Percentiles rank a stretch among this genome's conserved stretches.
Conservation (phyloP, 768 basidiomycete genomes). For the Leccinum aurantiacum region DNA sequence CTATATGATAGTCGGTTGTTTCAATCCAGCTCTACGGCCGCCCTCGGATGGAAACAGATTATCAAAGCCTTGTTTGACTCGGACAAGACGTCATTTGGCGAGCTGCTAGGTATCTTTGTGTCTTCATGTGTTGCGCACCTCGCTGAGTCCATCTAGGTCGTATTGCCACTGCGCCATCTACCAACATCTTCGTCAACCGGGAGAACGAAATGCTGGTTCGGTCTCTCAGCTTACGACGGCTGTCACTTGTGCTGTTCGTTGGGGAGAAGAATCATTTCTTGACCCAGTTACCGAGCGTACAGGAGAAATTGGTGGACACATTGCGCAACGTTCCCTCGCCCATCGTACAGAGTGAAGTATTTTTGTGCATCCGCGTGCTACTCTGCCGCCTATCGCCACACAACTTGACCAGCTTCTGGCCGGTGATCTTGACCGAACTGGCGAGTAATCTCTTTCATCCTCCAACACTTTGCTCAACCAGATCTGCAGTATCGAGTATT, state of each 20-base stretch:
- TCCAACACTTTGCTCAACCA: not conserved
- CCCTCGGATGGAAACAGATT: conserved; percentile 71
- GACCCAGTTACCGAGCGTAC: conserved; percentile 87
- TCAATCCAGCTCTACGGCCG: conserved; percentile 59
- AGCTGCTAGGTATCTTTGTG: conserved; percentile 66
- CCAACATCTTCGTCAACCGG: conserved; percentile 94
- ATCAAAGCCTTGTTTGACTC: conserved; percentile 78
- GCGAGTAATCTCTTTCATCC: conserved; percentile 40
- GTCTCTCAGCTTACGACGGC: conserved; percentile 80
- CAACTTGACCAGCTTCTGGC: conserved; percentile 96
- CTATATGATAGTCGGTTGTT: conserved; percentile 88
- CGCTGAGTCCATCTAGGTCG: conserved; percentile 47
- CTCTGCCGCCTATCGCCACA: conserved; percentile 89
- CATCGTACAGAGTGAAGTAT: conserved; percentile 91
- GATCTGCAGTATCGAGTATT: conserved; percentile 80
- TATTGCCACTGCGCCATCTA: conserved; percentile 82
- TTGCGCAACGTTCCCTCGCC: conserved; percentile 77
- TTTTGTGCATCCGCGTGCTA: conserved; percentile 87
- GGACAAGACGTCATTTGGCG: conserved; percentile 83
- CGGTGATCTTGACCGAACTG: conserved; percentile 89
- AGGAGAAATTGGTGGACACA: conserved; percentile 95
- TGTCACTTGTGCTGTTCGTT: conserved; percentile 83
- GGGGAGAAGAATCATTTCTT: conserved; percentile 92
- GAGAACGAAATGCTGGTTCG: conserved; percentile 91
- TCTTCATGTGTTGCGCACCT: conserved; percentile 30